Base-by-base conservation (phyloP, 75 land plant species). In the Pinus taeda region DNA sequence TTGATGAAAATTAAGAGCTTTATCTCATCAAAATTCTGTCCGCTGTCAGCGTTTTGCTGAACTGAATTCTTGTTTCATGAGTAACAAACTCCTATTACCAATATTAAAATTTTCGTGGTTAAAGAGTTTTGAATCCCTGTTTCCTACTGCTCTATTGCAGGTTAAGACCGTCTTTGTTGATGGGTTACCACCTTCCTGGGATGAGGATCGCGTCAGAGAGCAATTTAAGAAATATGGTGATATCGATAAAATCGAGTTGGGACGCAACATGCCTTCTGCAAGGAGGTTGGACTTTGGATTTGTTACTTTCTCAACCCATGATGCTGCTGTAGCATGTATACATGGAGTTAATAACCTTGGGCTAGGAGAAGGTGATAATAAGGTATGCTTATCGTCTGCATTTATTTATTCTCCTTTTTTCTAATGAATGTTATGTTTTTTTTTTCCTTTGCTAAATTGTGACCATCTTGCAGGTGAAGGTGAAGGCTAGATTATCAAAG, bases 201-300 rank as follows among this genome's bases (percentile, higher is more conserved):
- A 95, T 84, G 98, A 95, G 59, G 90, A 88, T 37, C 83, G 81
- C 57, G 91, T 95, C 17, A 81, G 74, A n/a, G 88, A 87, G n/a
- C 80, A 85, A 33, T 85, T 93, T 45, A 87, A 87, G 77, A 83
- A 80, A 62, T 91, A 75, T 88, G 96, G 96, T 30, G 83, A 81
- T 57, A 87, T 95, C 76, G 94, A 90, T 59, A 87, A 87, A 65
- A 82, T 95, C 74, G 91, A 86, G 57, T 87, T 95, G 57, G 96
- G 94, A 8, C 92, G 97, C 3, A 90, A 93, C 64, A 91, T 87
- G 90, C 87, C 93, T 60, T 84, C 92, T 21, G 90, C 96, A 4
- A 91, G 85, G 79, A 84, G 96, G 64, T 91, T 89, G 62, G 96
- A 95, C 82, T 95, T 90, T 88, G 98, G 97, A 4, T 95, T 95